Percentiles rank a stretch among this genome's conserved stretches.
Evolutionary conservation across 805 yeast genomes (phyloP).

Genomic region (Kluyveromyces nonfermentans): DNA sequence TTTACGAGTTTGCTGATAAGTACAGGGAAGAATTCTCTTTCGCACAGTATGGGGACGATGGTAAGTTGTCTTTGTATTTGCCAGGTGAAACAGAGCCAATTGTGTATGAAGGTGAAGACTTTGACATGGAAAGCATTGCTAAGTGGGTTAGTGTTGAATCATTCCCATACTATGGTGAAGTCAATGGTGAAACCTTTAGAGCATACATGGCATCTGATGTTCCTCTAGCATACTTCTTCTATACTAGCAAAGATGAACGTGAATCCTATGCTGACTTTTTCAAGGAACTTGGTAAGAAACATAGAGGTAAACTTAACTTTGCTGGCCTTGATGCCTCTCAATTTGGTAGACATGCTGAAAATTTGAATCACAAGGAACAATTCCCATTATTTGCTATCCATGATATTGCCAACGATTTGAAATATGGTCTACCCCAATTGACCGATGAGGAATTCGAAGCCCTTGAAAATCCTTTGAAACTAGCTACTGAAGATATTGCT

Average conservation of each 20-base stretch:
- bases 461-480: conserved; percentile 20
- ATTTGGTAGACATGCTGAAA: conserved; percentile 80
- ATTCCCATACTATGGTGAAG: conserved; percentile 81
- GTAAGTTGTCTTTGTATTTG: conserved; percentile 25
- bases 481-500: conserved; percentile 46
- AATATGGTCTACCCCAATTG: conserved; percentile 67
- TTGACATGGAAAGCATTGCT: conserved; percentile 14
- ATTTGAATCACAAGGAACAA: conserved; percentile 72
- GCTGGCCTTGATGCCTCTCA: conserved; percentile 77
- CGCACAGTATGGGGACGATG: conserved; percentile 35
- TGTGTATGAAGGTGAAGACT: conserved; percentile 21
- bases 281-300: conserved; percentile 56
- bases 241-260: conserved; percentile 59
- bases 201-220: conserved; percentile 58
- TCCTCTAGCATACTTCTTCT: conserved; percentile 87
- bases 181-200: conserved; percentile 69
- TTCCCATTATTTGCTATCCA: conserved; percentile 91
- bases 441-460: conserved; percentile 24
- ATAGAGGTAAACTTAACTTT: conserved; percentile 74
- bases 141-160: conserved; percentile 43
- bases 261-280: conserved; percentile 43
- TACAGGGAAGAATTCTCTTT: conserved; percentile 60
- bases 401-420: conserved; percentile 54
- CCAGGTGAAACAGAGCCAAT: conserved; percentile 28
- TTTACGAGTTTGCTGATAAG: conserved; percentile 48